Percentiles rank a stretch among this genome's conserved stretches.
phyloP scores from a whole-genome alignment of 139 green algal species.

The Chlorella sp. region DNA sequence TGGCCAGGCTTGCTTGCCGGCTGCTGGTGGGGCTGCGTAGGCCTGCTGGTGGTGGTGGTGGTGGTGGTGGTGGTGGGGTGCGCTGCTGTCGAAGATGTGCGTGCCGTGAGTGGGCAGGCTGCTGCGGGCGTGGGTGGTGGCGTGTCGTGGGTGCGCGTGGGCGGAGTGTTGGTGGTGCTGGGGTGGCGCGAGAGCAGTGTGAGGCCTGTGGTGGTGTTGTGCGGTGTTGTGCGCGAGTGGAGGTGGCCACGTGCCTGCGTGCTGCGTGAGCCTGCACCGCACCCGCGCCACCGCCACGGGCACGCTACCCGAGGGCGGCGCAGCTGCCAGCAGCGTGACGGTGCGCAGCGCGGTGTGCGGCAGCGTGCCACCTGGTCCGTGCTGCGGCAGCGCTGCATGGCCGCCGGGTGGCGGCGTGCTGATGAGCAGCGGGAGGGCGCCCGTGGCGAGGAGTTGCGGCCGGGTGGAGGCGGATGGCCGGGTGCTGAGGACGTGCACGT shows the following conservation, averaged over 20 bases:
- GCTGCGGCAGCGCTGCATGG: neutral
- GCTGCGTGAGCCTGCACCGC: neutral
- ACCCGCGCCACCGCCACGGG: neutral
- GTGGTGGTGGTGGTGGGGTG: neutral
- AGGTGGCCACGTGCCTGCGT: neutral
- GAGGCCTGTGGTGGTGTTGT: neutral
- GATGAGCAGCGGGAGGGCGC: slow-evolving; percentile 21
- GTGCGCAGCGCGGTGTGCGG: neutral
- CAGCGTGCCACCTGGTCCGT: neutral
- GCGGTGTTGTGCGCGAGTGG: neutral
- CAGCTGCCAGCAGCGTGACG: neutral
- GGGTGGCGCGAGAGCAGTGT: neutral
- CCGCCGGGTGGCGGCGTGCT: neutral
- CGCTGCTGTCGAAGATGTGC: neutral
- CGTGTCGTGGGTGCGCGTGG: neutral
- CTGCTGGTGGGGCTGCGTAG: neutral
- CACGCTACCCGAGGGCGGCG: no score
- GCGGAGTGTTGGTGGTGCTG: neutral
- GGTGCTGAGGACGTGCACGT: slow-evolving; percentile 19
- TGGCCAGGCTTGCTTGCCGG: neutral
- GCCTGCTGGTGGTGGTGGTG: neutral
- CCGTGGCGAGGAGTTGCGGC: slow-evolving; percentile 18
- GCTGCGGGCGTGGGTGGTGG: neutral
- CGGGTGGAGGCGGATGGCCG: slow-evolving; percentile 18
- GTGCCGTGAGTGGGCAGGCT: neutral